These are phyloP conservation scores for Prunus armeniaca DNA, from an alignment of 306 rosid species.

Conservation along the genomic window DNA sequence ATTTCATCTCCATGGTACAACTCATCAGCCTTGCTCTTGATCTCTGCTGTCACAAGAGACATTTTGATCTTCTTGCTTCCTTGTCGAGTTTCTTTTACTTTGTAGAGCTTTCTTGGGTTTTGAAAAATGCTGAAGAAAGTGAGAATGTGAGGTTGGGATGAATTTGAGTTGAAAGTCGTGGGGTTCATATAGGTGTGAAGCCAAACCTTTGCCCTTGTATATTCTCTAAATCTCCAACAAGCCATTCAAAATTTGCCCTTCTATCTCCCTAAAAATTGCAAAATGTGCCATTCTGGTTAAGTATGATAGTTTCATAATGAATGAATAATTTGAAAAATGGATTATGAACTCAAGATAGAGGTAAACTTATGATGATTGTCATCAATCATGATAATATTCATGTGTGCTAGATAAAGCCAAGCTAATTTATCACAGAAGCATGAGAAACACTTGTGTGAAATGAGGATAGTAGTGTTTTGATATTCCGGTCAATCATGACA, in stretches of 20 bases:
- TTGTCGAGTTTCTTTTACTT: not conserved
- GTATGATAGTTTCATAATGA: no score
- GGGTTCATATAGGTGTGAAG: conserved; percentile 38
- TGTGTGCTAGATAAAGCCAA: no score
- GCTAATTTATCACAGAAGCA: no score
- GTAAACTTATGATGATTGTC: not conserved
- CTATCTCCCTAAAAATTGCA: not conserved
- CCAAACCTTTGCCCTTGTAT: conserved; percentile 33
- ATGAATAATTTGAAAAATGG: not conserved
- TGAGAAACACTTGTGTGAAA: no score
- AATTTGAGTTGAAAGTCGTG: not conserved
- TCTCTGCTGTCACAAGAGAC: conserved; percentile 53
- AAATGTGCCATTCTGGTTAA: conserved; percentile 24
- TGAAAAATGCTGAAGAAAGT: not conserved
- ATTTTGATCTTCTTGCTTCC: conserved; percentile 15
- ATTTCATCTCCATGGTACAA: conserved; percentile 62
- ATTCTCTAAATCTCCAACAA: conserved; percentile 6
- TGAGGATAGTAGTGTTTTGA: no score
- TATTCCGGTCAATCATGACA: no score
- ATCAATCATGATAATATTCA: not conserved
- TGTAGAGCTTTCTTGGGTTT: not conserved
- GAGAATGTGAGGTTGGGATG: not conserved
- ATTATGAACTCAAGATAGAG: not conserved
- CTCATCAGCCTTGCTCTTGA: conserved; percentile 52
- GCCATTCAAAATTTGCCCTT: conserved; percentile 25